These are phyloP conservation scores for Solanum neorickii DNA, from an alignment of 257 asterid genomes.

Conservation along the genomic window DNA sequence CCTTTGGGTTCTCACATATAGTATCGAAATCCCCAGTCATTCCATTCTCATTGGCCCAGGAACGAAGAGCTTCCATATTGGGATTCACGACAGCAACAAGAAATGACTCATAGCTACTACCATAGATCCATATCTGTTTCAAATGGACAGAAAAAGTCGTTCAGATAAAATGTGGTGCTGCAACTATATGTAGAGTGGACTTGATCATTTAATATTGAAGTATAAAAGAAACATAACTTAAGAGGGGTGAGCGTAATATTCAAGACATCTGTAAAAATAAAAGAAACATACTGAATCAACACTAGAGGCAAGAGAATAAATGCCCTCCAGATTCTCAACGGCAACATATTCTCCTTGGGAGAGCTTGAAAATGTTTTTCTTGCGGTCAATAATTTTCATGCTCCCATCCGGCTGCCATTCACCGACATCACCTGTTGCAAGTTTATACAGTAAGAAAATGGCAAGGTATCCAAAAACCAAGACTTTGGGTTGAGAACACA, in stretches of 20 bases:
- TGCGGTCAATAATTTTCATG: conserved; percentile 78
- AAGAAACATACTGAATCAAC: conserved; percentile 40
- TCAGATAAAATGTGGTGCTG: not conserved
- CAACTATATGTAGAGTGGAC: not conserved
- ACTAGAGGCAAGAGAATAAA: conserved; percentile 40
- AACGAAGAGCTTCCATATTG: conserved; percentile 34
- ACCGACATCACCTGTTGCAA: conserved; percentile 62
- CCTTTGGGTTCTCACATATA: conserved; percentile 40
- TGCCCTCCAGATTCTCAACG: conserved; percentile 63
- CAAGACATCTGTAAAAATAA: not conserved
- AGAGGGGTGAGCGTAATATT: not conserved
- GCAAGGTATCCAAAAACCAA: not conserved
- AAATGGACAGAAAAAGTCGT: not conserved
- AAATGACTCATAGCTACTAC: conserved; percentile 68
- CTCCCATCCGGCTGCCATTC: conserved; percentile 79
- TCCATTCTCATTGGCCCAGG: conserved; percentile 47
- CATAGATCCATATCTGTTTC: conserved; percentile 73
- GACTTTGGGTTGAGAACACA: not conserved
- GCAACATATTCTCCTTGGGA: conserved; percentile 86
- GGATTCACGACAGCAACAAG: conserved; percentile 81
- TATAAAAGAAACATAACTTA: not conserved
- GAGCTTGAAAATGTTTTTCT: conserved; percentile 82
- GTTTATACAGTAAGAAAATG: not conserved
- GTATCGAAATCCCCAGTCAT: conserved; percentile 27
- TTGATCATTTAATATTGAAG: not conserved